Base-by-base conservation (phyloP, 306 rosid genomes). In the Geum urbanum region DNA sequence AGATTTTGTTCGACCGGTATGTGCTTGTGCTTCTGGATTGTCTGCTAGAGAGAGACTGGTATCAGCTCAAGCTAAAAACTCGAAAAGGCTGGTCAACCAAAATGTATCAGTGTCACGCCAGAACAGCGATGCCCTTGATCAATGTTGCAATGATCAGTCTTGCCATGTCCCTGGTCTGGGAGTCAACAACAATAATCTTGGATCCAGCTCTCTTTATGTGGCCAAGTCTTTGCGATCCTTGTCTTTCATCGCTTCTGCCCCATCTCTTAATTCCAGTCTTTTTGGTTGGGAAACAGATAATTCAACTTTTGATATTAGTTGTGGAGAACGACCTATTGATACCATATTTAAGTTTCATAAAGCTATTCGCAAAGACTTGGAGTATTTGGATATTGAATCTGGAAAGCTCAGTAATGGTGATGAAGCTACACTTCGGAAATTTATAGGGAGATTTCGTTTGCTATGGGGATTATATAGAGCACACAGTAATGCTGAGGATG, bases 401-500 rank as follows among this genome's bases (percentile, higher is more conserved):
- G 99, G 99, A 81, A 95, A 89, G 84, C 97, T 95, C 79, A 80
- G 67, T 79, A 91, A 89, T 27, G 83, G 91, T 84, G 95, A 89
- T 77, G 99, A 84, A 74, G 75, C 86, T 50, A 83, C 81, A 71
- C 82, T 95, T 54, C 79, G 82, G 54, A 95, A 91, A 81, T 95
- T 95, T 70, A 86, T 73, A 58, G 99, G 99, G 69, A 87, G 99
- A 80, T 95, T 95, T 76, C 97, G 92, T 62, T 94, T 95, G 72
- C 83, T 95, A 72, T 95, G 99, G 99, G 99, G 99, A 40, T 84
- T 95, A 74, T 91, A 95, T 76, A 89, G 97, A 86, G 99, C 99
- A 70, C 99, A 95, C 70, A 95, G 99, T 79, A 95, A 95, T 80
- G 99, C 99, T 54, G 99, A 95, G 79, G 99, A 95, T 76, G 99